A percentile compares a stretch with the other conserved stretches of the same genome.
Evolutionary conservation across 73 alveolate species (phyloP).

Genomic region (Paramecium octaurelia): DNA sequence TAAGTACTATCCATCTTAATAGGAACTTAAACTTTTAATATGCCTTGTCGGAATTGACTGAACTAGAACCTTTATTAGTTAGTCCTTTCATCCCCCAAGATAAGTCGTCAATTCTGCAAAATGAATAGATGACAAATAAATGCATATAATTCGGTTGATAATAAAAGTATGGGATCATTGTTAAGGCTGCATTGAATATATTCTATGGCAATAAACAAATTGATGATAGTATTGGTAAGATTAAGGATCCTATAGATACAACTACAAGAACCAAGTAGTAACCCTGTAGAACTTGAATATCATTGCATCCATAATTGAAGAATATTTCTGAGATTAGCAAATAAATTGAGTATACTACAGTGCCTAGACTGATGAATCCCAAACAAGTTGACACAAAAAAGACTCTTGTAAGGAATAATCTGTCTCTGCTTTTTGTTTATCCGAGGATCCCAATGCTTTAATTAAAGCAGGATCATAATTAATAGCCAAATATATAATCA

Average conservation of each 20-base stretch:
- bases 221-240: neutral
- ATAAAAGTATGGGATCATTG: conserved; percentile 25
- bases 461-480: conserved; percentile 6
- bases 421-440: neutral
- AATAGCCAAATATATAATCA: neutral
- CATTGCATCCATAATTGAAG: neutral
- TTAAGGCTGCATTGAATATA: neutral
- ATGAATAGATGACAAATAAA: conserved; percentile 51
- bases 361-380: conserved; percentile 46
- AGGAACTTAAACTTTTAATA: neutral
- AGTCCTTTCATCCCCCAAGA: conserved; percentile 66
- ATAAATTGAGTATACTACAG: conserved; percentile 5
- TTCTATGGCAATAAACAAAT: neutral
- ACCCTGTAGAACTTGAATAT: neutral
- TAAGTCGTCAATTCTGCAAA: conserved; percentile 61
- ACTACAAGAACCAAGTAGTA: neutral
- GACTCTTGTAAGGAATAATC: neutral
- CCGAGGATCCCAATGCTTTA: neutral
- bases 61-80: neutral
- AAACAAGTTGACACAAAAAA: conserved; percentile 42
- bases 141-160: conserved; percentile 54
- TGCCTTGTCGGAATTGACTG: neutral
- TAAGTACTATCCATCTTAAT: neutral
- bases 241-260: neutral
- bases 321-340: neutral